phyloP scores from a whole-genome alignment of 2,329 filamentous ascomycete genomes.

The Sporothrix dimorphospora region DNA sequence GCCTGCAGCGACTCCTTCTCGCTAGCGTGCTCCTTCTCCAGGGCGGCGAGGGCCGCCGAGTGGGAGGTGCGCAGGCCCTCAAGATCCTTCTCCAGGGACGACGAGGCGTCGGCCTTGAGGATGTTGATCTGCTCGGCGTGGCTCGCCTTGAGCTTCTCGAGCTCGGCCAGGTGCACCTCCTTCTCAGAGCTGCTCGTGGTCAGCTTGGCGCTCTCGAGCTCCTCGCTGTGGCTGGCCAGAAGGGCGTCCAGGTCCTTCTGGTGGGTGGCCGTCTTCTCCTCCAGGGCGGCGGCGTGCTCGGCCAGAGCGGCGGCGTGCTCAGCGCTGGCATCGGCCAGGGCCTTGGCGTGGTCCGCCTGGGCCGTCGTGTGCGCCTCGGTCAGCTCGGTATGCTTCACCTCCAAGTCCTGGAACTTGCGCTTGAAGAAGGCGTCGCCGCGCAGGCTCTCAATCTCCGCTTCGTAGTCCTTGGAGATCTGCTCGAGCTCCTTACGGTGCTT shows the following conservation, averaged over 20 bases:
- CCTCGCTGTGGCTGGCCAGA: slow-evolving; percentile 60
- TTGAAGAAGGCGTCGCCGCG: slow-evolving; percentile 66
- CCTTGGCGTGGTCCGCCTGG: slow-evolving; percentile 46
- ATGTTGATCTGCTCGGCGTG: slow-evolving; percentile 52
- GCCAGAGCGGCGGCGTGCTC: slow-evolving; percentile 53
- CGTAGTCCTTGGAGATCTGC: slow-evolving; percentile 62
- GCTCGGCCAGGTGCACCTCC: slow-evolving; percentile 52
- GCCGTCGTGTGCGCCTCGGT: slow-evolving; percentile 37
- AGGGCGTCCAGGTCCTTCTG: slow-evolving; percentile 59
- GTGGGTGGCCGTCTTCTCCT: slow-evolving; percentile 56
- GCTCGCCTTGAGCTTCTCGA: slow-evolving; percentile 58
- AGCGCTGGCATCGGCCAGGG: slow-evolving; percentile 48
- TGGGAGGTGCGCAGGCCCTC: slow-evolving; percentile 50
- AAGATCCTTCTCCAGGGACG: slow-evolving; percentile 42
- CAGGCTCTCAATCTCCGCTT: slow-evolving; percentile 66
- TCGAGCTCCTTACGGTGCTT: slow-evolving; percentile 62
- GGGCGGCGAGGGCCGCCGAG: slow-evolving; percentile 46
- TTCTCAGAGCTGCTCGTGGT: slow-evolving; percentile 54
- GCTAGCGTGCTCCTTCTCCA: slow-evolving; percentile 48
- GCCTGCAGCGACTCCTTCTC: slow-evolving; percentile 45
- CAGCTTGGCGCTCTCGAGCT: slow-evolving; percentile 60
- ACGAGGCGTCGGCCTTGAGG: slow-evolving; percentile 37
- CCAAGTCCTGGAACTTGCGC: slow-evolving; percentile 64
- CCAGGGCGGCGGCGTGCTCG: too few relatives aligned
- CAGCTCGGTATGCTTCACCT: slow-evolving; percentile 59